A percentile compares a stretch with the other conserved stretches of the same genome.
Evolutionary conservation across 1,139 yeast species (phyloP).

Genomic region (Hemisphaericaspora xylanilytica): DNA sequence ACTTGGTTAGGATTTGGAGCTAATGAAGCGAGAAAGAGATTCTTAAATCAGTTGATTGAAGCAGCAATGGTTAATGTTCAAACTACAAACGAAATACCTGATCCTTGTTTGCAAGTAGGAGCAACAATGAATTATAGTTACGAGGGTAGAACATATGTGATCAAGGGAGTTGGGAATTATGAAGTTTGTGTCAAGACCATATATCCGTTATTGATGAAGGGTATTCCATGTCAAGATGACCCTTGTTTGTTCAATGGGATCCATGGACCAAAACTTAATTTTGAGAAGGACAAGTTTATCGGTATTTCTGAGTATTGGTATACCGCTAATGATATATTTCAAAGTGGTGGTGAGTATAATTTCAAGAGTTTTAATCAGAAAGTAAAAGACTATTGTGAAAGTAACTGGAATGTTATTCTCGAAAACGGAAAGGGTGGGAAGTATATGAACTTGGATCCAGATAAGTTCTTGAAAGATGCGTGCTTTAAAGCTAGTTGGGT

Average conservation of each 20-base stretch:
- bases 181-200: constrained; percentile 64
- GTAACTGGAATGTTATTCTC: constrained; percentile 56
- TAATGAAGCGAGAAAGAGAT: constrained; percentile 69
- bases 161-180: constrained; percentile 66
- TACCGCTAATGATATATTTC: constrained; percentile 77
- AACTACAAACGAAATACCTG: constrained; percentile 37
- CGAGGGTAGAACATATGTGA: constrained; percentile 45
- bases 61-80: constrained; percentile 24
- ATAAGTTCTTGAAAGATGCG: constrained; percentile 54
- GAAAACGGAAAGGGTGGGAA: constrained; percentile 50
- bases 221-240: constrained; percentile 67
- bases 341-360: constrained; percentile 74
- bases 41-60: constrained; percentile 49
- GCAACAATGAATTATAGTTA: constrained; percentile 39
- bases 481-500: constrained; percentile 88
- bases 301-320: constrained; percentile 87
- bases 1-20: constrained; percentile 89
- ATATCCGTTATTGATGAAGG: constrained; percentile 67
- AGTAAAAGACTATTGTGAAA: constrained; percentile 63
- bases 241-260: constrained; percentile 82
- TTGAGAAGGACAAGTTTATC: constrained; percentile 66
- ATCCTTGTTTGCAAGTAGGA: constrained; percentile 74
- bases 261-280: constrained; percentile 73
- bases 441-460: constrained; percentile 47
- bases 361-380: constrained; percentile 57